phyloP scores from a whole-genome alignment of 371 early-diverging fungal genomes.

The Haplosporangium sp. region DNA sequence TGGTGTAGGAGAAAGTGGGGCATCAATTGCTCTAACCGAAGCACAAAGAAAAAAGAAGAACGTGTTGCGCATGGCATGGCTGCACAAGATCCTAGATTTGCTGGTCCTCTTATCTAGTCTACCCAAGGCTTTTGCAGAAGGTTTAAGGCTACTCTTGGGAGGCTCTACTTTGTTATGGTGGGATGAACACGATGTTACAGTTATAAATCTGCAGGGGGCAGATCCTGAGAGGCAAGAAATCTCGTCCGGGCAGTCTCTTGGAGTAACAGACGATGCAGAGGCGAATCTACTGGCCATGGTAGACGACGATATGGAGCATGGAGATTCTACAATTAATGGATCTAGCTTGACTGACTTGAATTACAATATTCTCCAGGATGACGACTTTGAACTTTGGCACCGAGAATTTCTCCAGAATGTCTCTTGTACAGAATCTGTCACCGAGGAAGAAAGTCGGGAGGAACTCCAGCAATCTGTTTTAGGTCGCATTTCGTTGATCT shows the following conservation, averaged over 20 bases:
- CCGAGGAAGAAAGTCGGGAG: background rate
- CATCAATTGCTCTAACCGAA: background rate
- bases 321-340: background rate
- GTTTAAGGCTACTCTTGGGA: conserved; percentile 32
- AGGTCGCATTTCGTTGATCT: conserved; percentile 21
- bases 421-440: background rate
- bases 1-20: conserved; percentile 23
- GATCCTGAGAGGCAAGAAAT: background rate
- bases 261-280: conserved; percentile 23
- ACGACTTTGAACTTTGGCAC: conserved; percentile 45
- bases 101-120: conserved; percentile 60
- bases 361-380: conserved; percentile 36
- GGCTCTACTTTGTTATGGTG: conserved; percentile 47
- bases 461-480: conserved; percentile 9
- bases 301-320: conserved; percentile 40
- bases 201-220: background rate
- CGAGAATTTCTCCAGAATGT: conserved; percentile 34
- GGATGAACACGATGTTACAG: conserved; percentile 23
- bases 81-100: conserved; percentile 64
- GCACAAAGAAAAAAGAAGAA: conserved; percentile 14
- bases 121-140: conserved; percentile 16
- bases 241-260: background rate
- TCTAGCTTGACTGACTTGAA: conserved; percentile 9
- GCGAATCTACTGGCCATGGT: conserved; percentile 36
- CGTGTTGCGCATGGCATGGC: conserved; percentile 56